Evolutionary conservation across 345 rosid species (phyloP).

Genomic region (Eucalyptus pauciflora): DNA sequence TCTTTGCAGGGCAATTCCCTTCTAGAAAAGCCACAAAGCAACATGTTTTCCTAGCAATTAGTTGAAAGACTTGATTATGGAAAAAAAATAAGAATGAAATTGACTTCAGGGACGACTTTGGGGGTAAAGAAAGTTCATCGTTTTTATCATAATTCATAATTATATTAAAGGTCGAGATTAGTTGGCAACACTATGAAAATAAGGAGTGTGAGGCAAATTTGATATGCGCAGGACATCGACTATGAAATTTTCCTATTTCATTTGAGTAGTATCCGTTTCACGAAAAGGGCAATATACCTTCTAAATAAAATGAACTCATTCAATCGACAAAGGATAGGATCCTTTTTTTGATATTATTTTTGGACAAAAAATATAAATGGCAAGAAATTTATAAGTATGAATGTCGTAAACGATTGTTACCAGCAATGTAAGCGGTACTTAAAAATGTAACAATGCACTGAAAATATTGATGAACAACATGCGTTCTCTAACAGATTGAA

Average conservation of each 20-base stretch:
- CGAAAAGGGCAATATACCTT: neutral
- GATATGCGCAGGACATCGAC: neutral
- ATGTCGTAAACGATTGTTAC: neutral
- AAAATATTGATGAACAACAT: neutral
- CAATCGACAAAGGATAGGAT: neutral
- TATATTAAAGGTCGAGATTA: neutral
- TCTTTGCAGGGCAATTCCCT: neutral
- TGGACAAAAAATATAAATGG: neutral
- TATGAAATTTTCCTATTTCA: neutral
- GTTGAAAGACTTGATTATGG: neutral
- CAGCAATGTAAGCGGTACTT: too few species aligned
- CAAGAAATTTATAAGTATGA: neutral
- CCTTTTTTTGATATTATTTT: neutral
- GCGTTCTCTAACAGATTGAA: neutral
- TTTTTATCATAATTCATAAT: neutral
- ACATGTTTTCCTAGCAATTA: neutral
- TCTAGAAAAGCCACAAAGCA: neutral
- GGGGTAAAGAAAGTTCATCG: neutral
- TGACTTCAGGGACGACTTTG: neutral
- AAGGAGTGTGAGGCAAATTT: neutral
- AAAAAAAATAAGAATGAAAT: neutral
- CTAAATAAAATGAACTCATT: neutral
- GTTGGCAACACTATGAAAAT: neutral
- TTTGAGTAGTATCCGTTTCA: neutral
- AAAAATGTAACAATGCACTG: too few species aligned